Conservation (phyloP, 108 stramenopile genomes). For the Fragilariopsis cylindrus region DNA sequence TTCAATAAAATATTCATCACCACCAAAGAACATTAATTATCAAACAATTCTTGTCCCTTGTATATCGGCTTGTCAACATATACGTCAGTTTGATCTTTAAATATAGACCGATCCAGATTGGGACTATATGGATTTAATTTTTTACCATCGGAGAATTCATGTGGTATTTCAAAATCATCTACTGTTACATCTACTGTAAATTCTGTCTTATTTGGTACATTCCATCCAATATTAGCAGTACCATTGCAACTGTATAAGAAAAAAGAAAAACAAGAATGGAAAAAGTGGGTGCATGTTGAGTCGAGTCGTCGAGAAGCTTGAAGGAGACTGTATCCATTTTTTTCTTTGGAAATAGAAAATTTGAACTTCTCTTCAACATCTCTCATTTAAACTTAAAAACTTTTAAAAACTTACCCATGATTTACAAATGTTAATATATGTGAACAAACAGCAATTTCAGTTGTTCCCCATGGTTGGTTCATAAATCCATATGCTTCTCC, state of each 20-base stretch:
- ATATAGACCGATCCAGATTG: not conserved
- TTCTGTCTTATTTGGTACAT: not conserved
- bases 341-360: too few species aligned
- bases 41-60: conserved; percentile 28
- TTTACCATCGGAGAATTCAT: too few species aligned
- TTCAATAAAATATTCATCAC: conserved; percentile 11
- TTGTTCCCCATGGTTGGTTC: conserved; percentile 5
- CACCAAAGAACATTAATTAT: conserved; percentile 32
- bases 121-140: not conserved
- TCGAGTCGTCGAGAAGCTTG: too few species aligned
- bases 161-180: not conserved
- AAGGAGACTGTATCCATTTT: too few species aligned
- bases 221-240: conserved; percentile 28
- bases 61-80: conserved; percentile 4
- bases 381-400: too few species aligned
- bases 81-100: not conserved
- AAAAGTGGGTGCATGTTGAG: too few species aligned
- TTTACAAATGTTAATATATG: conserved; percentile 32
- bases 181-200: not conserved
- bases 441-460: conserved; percentile 1
- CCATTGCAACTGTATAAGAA: conserved; percentile 25
- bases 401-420: conserved; percentile 12
- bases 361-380: too few species aligned
- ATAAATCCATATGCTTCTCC: conserved; percentile 16
- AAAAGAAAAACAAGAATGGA: too few species aligned